phyloP scores from a whole-genome alignment of 2,329 filamentous ascomycete species.

The Alternaria novae-zelandiae region DNA sequence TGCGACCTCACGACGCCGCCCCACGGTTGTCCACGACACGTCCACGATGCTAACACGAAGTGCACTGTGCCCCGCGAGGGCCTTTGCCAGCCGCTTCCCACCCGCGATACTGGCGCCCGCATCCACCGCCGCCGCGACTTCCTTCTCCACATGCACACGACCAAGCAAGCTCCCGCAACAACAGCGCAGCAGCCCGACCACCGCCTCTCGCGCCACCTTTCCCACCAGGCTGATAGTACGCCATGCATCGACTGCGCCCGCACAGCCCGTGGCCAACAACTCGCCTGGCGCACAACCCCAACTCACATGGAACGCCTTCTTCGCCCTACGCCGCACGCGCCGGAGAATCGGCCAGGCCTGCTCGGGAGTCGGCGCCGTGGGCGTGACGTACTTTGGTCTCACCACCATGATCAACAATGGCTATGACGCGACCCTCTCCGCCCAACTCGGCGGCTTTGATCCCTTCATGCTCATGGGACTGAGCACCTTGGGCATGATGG shows the following conservation, averaged over 20 bases:
- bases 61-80: conserved; percentile 39
- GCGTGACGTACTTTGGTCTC: conserved; percentile 67
- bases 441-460: conserved; percentile 82
- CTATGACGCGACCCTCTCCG: conserved; percentile 70
- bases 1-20: conserved; percentile 5
- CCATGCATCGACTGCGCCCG: conserved; percentile 32
- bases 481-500: conserved; percentile 76
- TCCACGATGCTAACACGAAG: conserved; percentile 41
- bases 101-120: conserved; percentile 34
- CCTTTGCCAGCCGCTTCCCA: conserved; percentile 36
- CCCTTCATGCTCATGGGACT: conserved; percentile 85
- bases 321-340: conserved; percentile 84
- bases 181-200: conserved; percentile 18
- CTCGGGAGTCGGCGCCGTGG: conserved; percentile 69
- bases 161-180: conserved; percentile 28
- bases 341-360: conserved; percentile 83
- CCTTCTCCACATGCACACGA: conserved; percentile 39
- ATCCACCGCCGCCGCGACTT: conserved; percentile 24
- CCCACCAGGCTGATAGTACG: conserved; percentile 19
- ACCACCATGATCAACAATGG: conserved; percentile 72
- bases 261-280: conserved; percentile 20
- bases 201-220: conserved; percentile 13
- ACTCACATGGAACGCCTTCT: conserved; percentile 85
- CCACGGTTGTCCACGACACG: neutral
- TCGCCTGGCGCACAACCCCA: conserved; percentile 27